Percentiles rank a stretch among this genome's conserved stretches.
Evolutionary conservation across 768 basidiomycete species (phyloP).

Genomic region (Sistotremastrum suecicum): DNA sequence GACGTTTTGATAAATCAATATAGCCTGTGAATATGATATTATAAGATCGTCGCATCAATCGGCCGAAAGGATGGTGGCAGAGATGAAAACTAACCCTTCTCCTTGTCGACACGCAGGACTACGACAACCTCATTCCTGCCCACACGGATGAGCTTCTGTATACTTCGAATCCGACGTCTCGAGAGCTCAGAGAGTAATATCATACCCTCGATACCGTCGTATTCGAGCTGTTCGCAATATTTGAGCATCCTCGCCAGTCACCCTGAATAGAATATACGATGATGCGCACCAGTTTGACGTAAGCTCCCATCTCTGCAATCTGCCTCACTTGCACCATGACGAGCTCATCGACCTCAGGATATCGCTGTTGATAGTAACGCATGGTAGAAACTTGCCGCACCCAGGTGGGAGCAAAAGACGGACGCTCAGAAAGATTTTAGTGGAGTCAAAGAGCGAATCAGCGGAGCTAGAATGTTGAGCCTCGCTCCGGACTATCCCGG

Average conservation of each 20-base stretch:
- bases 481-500: too few relatives aligned
- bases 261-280: background rate
- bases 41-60: background rate
- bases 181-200: constrained; percentile 98
- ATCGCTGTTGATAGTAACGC: constrained; percentile 89
- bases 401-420: too few relatives aligned
- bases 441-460: too few relatives aligned
- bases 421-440: too few relatives aligned
- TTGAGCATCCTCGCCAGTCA: background rate
- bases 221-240: constrained; percentile 59
- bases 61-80: background rate
- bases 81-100: constrained; percentile 58
- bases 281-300: constrained; percentile 80
- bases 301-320: constrained; percentile 99
- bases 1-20: constrained; percentile 96
- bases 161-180: constrained; percentile 86
- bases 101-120: constrained; percentile 94
- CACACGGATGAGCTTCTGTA: constrained; percentile 95
- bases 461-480: too few relatives aligned
- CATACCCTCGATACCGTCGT: constrained; percentile 99
- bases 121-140: constrained; percentile 98
- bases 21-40: constrained; percentile 48
- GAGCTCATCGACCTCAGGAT: constrained; percentile 93
- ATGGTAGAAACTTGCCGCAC: constrained; percentile 23
- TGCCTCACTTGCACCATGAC: constrained; percentile 99